phyloP scores from a whole-genome alignment of 768 basidiomycete genomes.

The Phlebiopsis flavidoalba region DNA sequence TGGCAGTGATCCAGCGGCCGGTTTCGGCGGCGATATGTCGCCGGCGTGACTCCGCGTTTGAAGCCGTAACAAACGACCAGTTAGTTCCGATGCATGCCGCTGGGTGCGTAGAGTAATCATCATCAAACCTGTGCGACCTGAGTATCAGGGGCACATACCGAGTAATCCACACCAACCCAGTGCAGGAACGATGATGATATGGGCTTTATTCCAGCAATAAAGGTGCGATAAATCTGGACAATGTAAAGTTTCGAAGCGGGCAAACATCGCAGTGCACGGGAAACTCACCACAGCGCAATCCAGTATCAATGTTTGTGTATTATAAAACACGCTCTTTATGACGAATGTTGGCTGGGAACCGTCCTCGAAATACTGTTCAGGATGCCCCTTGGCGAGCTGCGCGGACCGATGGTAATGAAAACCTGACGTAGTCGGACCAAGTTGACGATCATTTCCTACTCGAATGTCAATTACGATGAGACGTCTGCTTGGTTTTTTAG shows the following conservation, averaged over 20 bases:
- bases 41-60: not conserved
- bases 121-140: not conserved
- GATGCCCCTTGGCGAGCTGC: not conserved
- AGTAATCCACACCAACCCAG: constrained; percentile 8
- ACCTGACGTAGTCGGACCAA: constrained; percentile 11
- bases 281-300: constrained; percentile 19
- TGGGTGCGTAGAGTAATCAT: not conserved
- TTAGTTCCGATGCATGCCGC: constrained; percentile 18
- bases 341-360: constrained; percentile 12
- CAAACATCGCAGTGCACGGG: too few relatives aligned
- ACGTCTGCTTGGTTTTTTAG: not conserved
- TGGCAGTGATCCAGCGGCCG: constrained; percentile 30
- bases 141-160: not conserved
- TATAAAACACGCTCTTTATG: constrained; percentile 15
- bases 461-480: not conserved
- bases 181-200: not conserved
- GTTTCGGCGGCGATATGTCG: constrained; percentile 21
- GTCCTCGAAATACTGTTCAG: constrained; percentile 6
- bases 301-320: constrained; percentile 15
- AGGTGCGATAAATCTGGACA: constrained; percentile 8
- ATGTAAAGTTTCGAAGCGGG: not conserved
- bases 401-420: constrained; percentile 8
- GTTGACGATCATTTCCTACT: constrained; percentile 15
- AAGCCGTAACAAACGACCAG: constrained; percentile 13
- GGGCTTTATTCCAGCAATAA: constrained; percentile 6